phyloP scores from a whole-genome alignment of 129 eudicot species.

The Smallanthus sonchifolius region DNA sequence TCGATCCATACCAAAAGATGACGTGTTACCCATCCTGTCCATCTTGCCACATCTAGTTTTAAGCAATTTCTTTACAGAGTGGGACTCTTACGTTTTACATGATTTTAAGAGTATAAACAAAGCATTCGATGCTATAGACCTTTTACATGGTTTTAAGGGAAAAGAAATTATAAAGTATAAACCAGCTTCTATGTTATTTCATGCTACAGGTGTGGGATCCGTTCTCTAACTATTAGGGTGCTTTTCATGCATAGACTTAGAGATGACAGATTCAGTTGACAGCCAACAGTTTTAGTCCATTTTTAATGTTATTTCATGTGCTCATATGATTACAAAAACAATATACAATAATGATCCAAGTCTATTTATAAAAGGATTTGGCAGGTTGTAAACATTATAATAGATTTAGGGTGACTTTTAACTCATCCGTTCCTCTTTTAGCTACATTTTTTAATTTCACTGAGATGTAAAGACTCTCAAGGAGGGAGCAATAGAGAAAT shows the following conservation, averaged over 20 bases:
- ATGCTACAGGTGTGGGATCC: not conserved
- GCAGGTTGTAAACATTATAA: not conserved
- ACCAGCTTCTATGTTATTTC: conserved; percentile 7
- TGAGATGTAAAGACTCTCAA: conserved; percentile 5
- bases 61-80: not conserved
- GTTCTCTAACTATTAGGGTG: not conserved
- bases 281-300: not conserved
- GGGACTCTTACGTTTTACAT: not conserved
- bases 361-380: not conserved
- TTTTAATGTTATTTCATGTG: not conserved
- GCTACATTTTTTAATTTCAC: not conserved
- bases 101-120: not conserved
- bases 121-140: not conserved
- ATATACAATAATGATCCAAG: not conserved
- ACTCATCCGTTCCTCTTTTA: not conserved
- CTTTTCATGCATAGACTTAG: not conserved
- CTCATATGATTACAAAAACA: not conserved
- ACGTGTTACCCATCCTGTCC: not conserved
- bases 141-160: not conserved
- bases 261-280: not conserved
- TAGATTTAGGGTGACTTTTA: not conserved
- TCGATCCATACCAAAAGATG: too few species aligned
- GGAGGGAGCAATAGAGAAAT: conserved; percentile 16
- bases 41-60: not conserved
- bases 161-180: not conserved